phyloP scores from a whole-genome alignment of 371 early-diverging fungal genomes.

The Mucor sp. region DNA sequence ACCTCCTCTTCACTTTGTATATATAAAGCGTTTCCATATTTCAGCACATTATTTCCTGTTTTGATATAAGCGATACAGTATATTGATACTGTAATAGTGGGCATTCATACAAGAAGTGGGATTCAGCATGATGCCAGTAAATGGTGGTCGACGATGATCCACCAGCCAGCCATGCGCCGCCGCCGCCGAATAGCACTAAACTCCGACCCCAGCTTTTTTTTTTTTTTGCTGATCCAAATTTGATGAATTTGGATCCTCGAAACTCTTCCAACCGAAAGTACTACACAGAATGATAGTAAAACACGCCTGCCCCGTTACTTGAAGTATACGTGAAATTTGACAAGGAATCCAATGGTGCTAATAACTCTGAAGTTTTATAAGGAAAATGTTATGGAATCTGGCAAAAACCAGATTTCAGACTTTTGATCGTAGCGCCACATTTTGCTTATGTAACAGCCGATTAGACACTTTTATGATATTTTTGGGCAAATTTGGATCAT shows the following conservation, averaged over 20 bases:
- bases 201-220: no score
- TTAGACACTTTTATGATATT: not conserved
- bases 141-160: no score
- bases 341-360: not conserved
- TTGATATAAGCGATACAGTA: no score
- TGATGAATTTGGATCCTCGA: not conserved
- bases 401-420: not conserved
- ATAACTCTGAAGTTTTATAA: not conserved
- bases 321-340: not conserved
- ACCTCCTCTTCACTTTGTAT: not conserved
- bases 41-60: not conserved
- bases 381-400: not conserved
- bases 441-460: not conserved
- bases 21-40: not conserved
- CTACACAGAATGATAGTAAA: not conserved
- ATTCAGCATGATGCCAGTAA: no score
- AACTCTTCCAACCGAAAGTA: not conserved
- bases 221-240: not conserved
- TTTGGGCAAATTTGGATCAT: not conserved
- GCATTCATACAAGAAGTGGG: no score
- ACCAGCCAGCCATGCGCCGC: no score
- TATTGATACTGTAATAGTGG: no score
- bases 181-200: no score
- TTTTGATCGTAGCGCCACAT: not conserved
- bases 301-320: not conserved